Base-by-base conservation (phyloP, 2,329 filamentous ascomycete genomes). In the Leptographium flavum region DNA sequence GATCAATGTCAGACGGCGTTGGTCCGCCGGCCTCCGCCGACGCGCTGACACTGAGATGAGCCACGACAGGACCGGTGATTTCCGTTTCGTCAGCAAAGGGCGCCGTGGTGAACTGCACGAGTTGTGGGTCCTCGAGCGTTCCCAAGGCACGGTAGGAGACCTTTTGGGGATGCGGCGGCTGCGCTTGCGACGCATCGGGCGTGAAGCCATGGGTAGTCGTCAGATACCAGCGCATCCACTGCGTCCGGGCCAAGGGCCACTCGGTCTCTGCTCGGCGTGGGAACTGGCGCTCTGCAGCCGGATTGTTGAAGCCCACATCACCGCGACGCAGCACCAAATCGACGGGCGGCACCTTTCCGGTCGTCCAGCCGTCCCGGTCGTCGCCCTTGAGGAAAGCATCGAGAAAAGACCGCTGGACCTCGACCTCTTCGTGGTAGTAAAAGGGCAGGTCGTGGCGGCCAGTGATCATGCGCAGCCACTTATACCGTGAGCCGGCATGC, bases 381-480 rank as follows among this genome's bases (percentile, higher is more conserved):
- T 83, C 68, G 2, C 68, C 75, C 52, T 83, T 84, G 31, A 86
- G 66, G 55, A 86, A 86, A 0, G 80, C 80, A 47, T 83, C 77
- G 0, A 85, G 62, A 57, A 86, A 86, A 51, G 72, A 75, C 39
- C 66, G 68, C 54, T 85, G 81, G 0, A 85, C 53, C 49, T 81
- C 75, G 0, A 82, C 79, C 50, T 83, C 76, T 40, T 83, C 75
- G 1, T 70, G 58, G 55, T 83, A 83, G 60, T 83, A 86, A 57
- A 85, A 84, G 0, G 81, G 81, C 2, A 85, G 64, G 53, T 85
- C 81, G 50, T 86, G 81, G 0, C 81, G 69, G 2, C 81, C 81
- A 0, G 73, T 78, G 54, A 84, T 80, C 56, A 83, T 76, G 7
- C 80, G 71, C 0, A 85, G 65, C 51, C 80, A 86, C 57, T 85